phyloP scores from a whole-genome alignment of 1,139 yeast genomes.

The Pneumocystis murina region DNA sequence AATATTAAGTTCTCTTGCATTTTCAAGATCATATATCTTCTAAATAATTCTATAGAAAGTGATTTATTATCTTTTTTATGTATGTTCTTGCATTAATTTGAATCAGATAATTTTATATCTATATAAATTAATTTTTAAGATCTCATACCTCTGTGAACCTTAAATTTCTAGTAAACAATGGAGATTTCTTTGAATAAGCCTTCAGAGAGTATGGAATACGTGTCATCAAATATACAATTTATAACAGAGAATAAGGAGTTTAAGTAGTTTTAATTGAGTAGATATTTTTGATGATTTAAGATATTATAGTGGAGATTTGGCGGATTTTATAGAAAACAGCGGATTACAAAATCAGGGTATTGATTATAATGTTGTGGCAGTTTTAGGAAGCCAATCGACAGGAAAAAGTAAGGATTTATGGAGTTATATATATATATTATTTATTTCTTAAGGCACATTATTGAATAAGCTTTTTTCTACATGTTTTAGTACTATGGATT shows the following conservation, averaged over 20 bases:
- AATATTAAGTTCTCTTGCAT: too few species aligned
- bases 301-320: slow-evolving; percentile 26
- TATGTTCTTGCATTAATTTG: too few species aligned
- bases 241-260: background rate
- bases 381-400: slow-evolving; percentile 92
- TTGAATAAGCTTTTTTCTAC: slow-evolving; percentile 77
- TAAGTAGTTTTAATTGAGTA: background rate
- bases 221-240: background rate
- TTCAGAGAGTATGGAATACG: background rate
- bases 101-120: too few species aligned
- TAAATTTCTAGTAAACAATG: background rate
- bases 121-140: too few species aligned
- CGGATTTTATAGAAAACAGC: slow-evolving; percentile 25
- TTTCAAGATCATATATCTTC: too few species aligned
- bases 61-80: too few species aligned
- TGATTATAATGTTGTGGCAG: slow-evolving; percentile 80
- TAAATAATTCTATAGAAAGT: too few species aligned
- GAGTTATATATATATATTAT: background rate
- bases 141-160: too few species aligned
- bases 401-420: slow-evolving; percentile 49
- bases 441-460: slow-evolving; percentile 33
- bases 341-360: slow-evolving; percentile 39
- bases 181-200: background rate
- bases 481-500: slow-evolving; percentile 85
- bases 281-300: background rate